Evolutionary conservation across 1,139 yeast genomes (phyloP).

Genomic region (Pichia sp.): DNA sequence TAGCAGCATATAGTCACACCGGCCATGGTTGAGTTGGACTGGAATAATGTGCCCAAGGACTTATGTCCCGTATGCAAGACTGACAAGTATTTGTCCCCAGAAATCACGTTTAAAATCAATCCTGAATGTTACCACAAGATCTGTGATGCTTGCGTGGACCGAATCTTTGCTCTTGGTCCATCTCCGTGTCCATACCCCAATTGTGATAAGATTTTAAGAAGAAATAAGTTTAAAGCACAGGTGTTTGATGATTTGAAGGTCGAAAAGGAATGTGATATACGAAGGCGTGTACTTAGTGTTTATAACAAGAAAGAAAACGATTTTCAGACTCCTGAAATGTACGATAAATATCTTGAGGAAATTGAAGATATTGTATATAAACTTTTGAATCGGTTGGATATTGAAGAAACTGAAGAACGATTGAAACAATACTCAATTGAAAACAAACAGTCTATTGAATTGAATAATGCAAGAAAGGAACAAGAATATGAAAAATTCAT

Average conservation of each 20-base stretch:
- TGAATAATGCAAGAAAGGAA: constrained; percentile 66
- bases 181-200: constrained; percentile 94
- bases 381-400: constrained; percentile 62
- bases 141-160: constrained; percentile 93
- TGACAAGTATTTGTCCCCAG: constrained; percentile 88
- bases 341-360: constrained; percentile 73
- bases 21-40: constrained; percentile 29
- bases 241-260: constrained; percentile 84
- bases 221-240: constrained; percentile 86
- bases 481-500: constrained; percentile 59
- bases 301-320: constrained; percentile 80
- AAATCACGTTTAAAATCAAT: constrained; percentile 84
- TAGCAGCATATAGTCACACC: too few species aligned
- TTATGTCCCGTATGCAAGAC: constrained; percentile 98
- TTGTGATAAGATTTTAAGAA: constrained; percentile 81
- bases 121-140: constrained; percentile 98
- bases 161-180: constrained; percentile 91
- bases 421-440: constrained; percentile 67
- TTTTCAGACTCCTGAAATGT: constrained; percentile 52
- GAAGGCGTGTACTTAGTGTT: constrained; percentile 69
- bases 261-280: constrained; percentile 86
- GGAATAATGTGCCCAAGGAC: constrained; percentile 45
- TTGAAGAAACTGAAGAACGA: constrained; percentile 64
- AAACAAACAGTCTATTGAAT: constrained; percentile 69
- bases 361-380: constrained; percentile 79